Base-by-base conservation (phyloP, 345 rosid species). In the Gossypium stocksii region DNA sequence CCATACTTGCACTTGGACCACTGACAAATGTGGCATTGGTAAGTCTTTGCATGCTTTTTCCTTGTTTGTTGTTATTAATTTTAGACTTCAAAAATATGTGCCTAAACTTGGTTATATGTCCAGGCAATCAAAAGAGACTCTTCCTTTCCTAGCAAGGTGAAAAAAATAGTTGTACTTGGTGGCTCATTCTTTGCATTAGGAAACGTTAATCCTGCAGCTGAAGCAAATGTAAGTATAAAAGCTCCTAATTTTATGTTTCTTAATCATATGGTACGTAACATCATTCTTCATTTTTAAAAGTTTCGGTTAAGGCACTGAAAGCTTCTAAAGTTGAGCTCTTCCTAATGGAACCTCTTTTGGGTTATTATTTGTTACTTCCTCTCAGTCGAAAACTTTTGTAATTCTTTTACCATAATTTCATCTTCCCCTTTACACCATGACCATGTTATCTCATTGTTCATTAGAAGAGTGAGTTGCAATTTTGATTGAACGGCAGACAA, bases 171-270 rank as follows among this genome's bases (percentile, higher is more conserved):
- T 76, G 57, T 93, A 38, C 97, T 95, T 58, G 98, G 99, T 66
- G 99, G 99, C 82, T 78, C 98, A 22, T 95, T 95, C 91, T 95
- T 91, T 80, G 88, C 98, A 19, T 72, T 89, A 78, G 98, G 99
- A 78, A 95, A 95, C 82, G 96, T 93, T 45, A 93, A 90, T 83
- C 97, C 99, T 73, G 97, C 99, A 44, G 98, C 98, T 65, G 99
- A 95, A 68, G 98, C 98, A 17, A 95, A 95, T 84, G 97, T 90
- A 87, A 79, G 84, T 77, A 10, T 73, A 70, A 62, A 44, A 9
- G 61, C 25, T 68, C 27, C 25, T 11, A 17, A 29, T 17, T 52
- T 70, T 70, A n/a, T n/a, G 60, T 34, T 52, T 70, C 60, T 70
- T 29, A 11, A 34, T 16, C 2, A n/a, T 29, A 17, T 12, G 25